phyloP scores from a whole-genome alignment of 2,329 filamentous ascomycete species.

The Zymoseptoria tritici region DNA sequence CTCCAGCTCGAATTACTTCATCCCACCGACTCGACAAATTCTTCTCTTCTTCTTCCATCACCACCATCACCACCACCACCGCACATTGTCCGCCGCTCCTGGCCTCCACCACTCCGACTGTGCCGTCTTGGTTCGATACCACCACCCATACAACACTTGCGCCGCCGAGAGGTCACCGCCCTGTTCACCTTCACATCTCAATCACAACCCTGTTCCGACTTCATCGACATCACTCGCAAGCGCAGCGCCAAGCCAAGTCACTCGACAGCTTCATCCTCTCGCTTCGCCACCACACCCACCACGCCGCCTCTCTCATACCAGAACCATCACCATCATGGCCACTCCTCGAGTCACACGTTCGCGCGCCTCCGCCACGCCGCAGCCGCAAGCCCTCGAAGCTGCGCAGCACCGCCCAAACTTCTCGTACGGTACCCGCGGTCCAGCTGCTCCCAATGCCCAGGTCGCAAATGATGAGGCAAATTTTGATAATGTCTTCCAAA shows the following conservation, averaged over 20 bases:
- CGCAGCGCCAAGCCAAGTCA: background rate
- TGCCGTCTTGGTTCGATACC: background rate
- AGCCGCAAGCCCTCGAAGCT: background rate
- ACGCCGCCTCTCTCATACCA: background rate
- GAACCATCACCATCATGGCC: background rate
- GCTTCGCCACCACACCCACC: background rate
- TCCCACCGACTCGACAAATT: background rate
- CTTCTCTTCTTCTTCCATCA: background rate
- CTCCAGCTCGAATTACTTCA: background rate
- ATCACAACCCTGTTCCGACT: background rate
- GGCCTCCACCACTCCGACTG: background rate
- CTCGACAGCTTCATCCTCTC: background rate
- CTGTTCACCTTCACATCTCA: background rate
- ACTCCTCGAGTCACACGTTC: background rate
- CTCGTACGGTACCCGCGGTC: conserved; percentile 13
- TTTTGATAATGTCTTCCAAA: conserved; percentile 11
- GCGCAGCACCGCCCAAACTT: background rate
- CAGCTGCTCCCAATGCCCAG: conserved; percentile 10
- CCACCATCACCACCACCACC: background rate
- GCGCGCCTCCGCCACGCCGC: background rate
- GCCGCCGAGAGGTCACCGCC: too few species aligned
- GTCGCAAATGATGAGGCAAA: conserved; percentile 7
- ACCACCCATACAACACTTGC: background rate
- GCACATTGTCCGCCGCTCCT: background rate
- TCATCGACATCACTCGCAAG: background rate